Base-by-base conservation (phyloP, 2,329 filamentous ascomycete species). In the Colletotrichum godetiae region DNA sequence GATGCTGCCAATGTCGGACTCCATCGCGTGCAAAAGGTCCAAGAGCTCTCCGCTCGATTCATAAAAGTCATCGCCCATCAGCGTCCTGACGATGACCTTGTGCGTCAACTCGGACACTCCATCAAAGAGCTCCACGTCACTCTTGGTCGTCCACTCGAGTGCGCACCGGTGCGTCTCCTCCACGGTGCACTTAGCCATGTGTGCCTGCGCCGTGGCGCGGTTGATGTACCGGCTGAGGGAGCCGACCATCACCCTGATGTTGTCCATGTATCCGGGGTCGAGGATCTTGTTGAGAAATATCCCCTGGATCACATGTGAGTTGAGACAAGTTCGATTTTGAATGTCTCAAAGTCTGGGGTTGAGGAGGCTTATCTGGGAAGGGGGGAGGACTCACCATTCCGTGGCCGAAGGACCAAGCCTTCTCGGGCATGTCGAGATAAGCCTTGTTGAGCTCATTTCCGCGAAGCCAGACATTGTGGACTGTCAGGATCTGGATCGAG, bases 1-100 rank as follows among this genome's bases (percentile, higher is more conserved):
- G 6, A 66, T 13, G 59, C 31, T 74, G 10, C 69, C 69, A 24
- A 74, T 65, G 29, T 74, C 71, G 15, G 61, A 69, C 57, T 75
- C 73, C 71, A 77, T 68, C 55, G 53, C 65, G 8, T 67, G 71
- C 6, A 76, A 31, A 8, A 77, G 53, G 11, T 68, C 24, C 13
- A 74, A 60, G 13, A 77, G 68, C 59, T 78, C 76, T 1, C 31
- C 42, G 33, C 56, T 65, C 42, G 73, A 55, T 4, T 53, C 27
- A 61, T 73, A 76, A 63, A 76, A 77, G 73, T 77, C 76, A 11
- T 75, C 67, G 55, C 76, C 76, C 73, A 77, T 74, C 24, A 77
- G 35, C 1, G 63, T 67, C 4, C 69, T 68, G 6, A 76, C 72
- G 12, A 68, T 55, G 49, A 68, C 68, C 1, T 75, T 73, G 64